These are phyloP conservation scores for Saksenaea oblongispora DNA, from an alignment of 371 early-diverging fungal species.

Conservation along the genomic window DNA sequence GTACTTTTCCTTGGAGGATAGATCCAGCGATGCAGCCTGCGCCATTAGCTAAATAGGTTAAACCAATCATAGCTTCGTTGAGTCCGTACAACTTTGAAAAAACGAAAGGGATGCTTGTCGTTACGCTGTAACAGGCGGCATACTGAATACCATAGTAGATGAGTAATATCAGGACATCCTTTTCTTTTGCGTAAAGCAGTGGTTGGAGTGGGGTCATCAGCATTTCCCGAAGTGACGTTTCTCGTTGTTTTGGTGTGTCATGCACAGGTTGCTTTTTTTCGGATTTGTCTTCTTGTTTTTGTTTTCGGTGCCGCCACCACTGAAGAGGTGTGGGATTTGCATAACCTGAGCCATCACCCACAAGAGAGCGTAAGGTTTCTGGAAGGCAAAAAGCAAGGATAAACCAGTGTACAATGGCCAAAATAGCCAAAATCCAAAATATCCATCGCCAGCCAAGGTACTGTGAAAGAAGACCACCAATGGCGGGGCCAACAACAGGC, in stretches of 20 bases:
- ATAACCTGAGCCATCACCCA: conserved; percentile 43
- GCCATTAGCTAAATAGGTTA: conserved; percentile 31
- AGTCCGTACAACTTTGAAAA: conserved; percentile 20
- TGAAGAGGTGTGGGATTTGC: conserved; percentile 9
- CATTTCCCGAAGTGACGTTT: background rate
- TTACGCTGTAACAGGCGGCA: conserved; percentile 31
- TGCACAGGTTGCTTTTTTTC: background rate
- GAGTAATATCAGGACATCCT: conserved; percentile 28
- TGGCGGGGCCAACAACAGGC: conserved; percentile 12
- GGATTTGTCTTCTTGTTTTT: background rate
- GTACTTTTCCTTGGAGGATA: conserved; percentile 24
- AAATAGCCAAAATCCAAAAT: conserved; percentile 59
- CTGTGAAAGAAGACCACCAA: conserved; percentile 35
- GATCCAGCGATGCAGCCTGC: conserved; percentile 29
- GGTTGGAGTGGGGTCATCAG: conserved; percentile 22
- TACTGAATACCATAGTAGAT: conserved; percentile 37
- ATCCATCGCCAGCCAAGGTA: conserved; percentile 48
- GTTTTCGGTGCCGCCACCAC: background rate
- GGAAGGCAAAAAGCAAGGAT: conserved; percentile 56
- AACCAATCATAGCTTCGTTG: conserved; percentile 27
- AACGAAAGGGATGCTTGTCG: conserved; percentile 31
- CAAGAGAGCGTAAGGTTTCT: conserved; percentile 61
- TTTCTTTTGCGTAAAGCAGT: conserved; percentile 31
- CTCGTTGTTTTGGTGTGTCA: background rate
- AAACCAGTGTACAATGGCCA: conserved; percentile 47